These are phyloP conservation scores for Purshia tridentata DNA, from an alignment of 306 rosid genomes.

Conservation along the genomic window DNA sequence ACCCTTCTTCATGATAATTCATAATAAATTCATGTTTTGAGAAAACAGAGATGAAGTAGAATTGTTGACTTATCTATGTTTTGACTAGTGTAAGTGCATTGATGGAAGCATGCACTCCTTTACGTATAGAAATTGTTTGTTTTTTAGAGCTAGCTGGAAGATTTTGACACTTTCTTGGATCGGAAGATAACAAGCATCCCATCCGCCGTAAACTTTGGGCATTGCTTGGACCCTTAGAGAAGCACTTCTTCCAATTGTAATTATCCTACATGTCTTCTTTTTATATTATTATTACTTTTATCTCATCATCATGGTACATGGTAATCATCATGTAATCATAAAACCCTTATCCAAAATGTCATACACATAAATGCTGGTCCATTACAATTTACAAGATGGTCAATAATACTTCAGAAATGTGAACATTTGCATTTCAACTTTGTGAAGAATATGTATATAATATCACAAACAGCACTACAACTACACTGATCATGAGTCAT, in stretches of 20 bases:
- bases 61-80: not conserved
- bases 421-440: not conserved
- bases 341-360: too few species aligned
- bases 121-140: too few species aligned
- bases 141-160: not conserved
- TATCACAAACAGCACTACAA: slow-evolving; percentile 6
- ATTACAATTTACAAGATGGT: too few species aligned
- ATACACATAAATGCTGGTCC: too few species aligned
- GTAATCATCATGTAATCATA: not conserved
- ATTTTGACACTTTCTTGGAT: not conserved
- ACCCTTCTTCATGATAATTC: not conserved
- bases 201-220: not conserved
- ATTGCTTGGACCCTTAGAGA: not conserved
- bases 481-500: not conserved
- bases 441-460: not conserved
- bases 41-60: not conserved
- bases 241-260: too few species aligned
- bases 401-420: slow-evolving; percentile 13
- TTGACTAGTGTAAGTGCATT: not conserved
- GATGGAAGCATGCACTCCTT: not conserved
- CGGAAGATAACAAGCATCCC: not conserved
- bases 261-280: too few species aligned
- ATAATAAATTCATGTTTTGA: not conserved
- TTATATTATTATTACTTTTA: too few species aligned
- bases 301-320: not conserved